These are phyloP conservation scores for Leucocoprinus sp. DNA, from an alignment of 768 basidiomycete genomes.

Conservation along the genomic window DNA sequence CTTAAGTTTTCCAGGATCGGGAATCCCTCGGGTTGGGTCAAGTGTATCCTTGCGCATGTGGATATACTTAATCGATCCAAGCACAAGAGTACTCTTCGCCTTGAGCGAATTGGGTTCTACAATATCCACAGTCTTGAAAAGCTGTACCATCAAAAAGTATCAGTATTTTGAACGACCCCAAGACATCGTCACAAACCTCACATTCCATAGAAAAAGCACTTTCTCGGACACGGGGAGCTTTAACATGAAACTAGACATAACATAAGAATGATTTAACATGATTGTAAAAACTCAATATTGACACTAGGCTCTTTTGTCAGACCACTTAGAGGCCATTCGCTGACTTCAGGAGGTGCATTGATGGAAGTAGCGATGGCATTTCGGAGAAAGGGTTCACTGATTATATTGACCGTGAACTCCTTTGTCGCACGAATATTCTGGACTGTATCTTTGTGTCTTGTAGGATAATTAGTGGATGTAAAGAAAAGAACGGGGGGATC, in stretches of 20 bases:
- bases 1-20: slow-evolving; percentile 41
- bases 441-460: slow-evolving; percentile 47
- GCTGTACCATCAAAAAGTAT: slow-evolving; percentile 24
- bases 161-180: not conserved
- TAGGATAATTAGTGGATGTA: slow-evolving; percentile 23
- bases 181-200: slow-evolving; percentile 24
- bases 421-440: slow-evolving; percentile 56
- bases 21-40: slow-evolving; percentile 16
- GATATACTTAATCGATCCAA: slow-evolving; percentile 47
- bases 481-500: slow-evolving; percentile 63
- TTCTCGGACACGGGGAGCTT: slow-evolving; percentile 51
- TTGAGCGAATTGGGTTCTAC: slow-evolving; percentile 15
- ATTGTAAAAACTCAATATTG: slow-evolving; percentile 16
- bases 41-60: slow-evolving; percentile 53
- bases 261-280: not conserved
- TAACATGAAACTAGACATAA: slow-evolving; percentile 31
- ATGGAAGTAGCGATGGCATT: slow-evolving; percentile 46
- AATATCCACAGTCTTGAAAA: slow-evolving; percentile 35
- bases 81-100: slow-evolving; percentile 33
- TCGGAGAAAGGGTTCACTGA: slow-evolving; percentile 61
- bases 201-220: slow-evolving; percentile 61
- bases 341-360: slow-evolving; percentile 43
- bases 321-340: slow-evolving; percentile 58
- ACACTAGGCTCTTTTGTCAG: slow-evolving; percentile 51
- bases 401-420: slow-evolving; percentile 66